Evolutionary conservation across 306 rosid species (phyloP), one percentile per base, ranked within the genome.

Genomic region (Medicago ruthenica): DNA sequence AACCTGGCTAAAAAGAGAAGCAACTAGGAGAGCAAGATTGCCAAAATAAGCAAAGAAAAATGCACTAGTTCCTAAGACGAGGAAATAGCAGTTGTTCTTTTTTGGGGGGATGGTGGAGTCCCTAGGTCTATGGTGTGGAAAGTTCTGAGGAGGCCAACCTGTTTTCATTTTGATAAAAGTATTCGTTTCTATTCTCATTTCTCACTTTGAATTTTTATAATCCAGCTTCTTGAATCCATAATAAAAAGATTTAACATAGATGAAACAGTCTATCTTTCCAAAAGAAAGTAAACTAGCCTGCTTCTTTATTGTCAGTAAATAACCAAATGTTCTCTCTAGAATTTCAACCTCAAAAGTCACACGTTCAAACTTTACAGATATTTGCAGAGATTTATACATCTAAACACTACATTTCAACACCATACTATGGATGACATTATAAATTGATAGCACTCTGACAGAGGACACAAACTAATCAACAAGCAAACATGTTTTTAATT

Each of bases 401-500:
- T 45, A 40, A 7, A 66, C 45, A 62, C 16, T 41, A 66, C 67
- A 67, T 14, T 31, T 16, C 17, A 18, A 66, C 6, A 51, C 4
- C 8, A 45, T 13, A 45, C 6, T 4, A 45, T 45, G 0, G n/a
- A 45, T 50, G 57, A 50, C 20, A 50, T 50, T 50, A 50, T 50
- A 34, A 4, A 34, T 34, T 34, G 37, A 34, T 34, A 50, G 57
- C 57, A 50, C 8, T 50, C 18, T 6, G 57, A 9, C 7, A 8
- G 20, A 50, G 18, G 16, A 51, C 59, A 50, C 47, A 37, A 20
- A 31, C 31, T 64, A 37, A 27, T 41, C 16, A 16, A 54, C 39
- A 55, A 18, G 61, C 41, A 72, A 63, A 71, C 39, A 50, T 9
- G 27, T 14, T 57, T 24, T 37, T 14, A 73, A 73, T 2, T 13